Evolutionary conservation across 2,329 filamentous ascomycete species (phyloP), one percentile per base, ranked within the genome.

Genomic region (Colletotrichum lupini): DNA sequence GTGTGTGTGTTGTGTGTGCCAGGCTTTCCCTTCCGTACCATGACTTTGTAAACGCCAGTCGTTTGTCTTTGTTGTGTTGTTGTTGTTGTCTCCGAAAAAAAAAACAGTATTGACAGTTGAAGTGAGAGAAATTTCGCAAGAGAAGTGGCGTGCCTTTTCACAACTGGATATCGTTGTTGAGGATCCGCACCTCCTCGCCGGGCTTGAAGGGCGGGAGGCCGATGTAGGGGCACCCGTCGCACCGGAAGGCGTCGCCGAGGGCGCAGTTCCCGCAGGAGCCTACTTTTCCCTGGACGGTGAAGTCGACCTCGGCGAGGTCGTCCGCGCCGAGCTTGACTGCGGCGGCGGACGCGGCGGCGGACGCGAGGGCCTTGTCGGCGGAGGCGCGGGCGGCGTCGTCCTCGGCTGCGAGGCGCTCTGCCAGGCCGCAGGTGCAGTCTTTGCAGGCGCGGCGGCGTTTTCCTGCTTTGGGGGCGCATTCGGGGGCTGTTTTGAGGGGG

Each of bases 221-320:
- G 78, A 97, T 94, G 81, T 97, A 98, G 1, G 95, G 95, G 78
- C 88, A 90, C 30, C 87, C 91, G 62, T 91, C 91, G 81, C 93
- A 94, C 53, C 93, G 87, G 85, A 95, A 95, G 4, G 97, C 96
- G 82, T 98, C 96, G 63, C 97, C 97, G 19, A 99, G 88, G 32
- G 95, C 93, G 83, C 97, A 98, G 84, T 96, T 98, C 32, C 95
- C 95, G 82, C 97, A 99, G 22, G 94, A 97, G 67, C 97, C 96
- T 6, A 96, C 94, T 86, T 98, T 98, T 77, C 97, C 97, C 83
- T 97, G 90, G n/a, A 98, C 94, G 0, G 97, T 99, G 81, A 99
- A 98, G 83, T 99, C 97, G 9, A 98, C 89, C 83, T 98, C 96
- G 64, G 90, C 92, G 61, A 99, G 85, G 80, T 99, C 97, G 78